These are phyloP conservation scores for Epichloe coenophiala DNA, from an alignment of 2,329 filamentous ascomycete species.

Conservation along the genomic window DNA sequence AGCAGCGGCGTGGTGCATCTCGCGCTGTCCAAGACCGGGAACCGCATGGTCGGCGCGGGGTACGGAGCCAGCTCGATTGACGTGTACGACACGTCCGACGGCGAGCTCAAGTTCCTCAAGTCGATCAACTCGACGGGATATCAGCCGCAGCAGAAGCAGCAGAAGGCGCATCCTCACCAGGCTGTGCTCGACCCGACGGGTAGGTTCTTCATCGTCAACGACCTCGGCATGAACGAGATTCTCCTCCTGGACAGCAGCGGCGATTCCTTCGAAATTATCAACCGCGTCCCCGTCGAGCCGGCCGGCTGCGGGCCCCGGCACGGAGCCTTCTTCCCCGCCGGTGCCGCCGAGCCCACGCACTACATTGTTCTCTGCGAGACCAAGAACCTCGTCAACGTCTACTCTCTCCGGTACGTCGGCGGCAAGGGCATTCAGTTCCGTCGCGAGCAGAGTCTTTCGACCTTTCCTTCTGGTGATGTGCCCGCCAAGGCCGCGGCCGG, in stretches of 20 bases:
- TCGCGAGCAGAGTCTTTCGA: constrained; percentile 24
- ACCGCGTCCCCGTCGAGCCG: constrained; percentile 18
- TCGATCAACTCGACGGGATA: constrained; percentile 17
- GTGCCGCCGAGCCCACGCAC: constrained; percentile 23
- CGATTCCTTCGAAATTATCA: constrained; percentile 25
- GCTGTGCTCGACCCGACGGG: constrained; percentile 33
- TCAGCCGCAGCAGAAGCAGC: constrained; percentile 13
- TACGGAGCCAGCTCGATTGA: constrained; percentile 30
- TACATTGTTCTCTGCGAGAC: constrained; percentile 35
- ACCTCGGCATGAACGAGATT: constrained; percentile 36
- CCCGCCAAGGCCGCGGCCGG: constrained; percentile 29
- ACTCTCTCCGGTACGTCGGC: constrained; percentile 24
- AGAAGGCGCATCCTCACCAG: constrained; percentile 31
- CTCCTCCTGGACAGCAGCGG: constrained; percentile 30
- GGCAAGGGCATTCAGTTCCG: constrained; percentile 22
- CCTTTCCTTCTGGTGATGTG: constrained; percentile 21
- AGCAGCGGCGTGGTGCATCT: constrained; percentile 33
- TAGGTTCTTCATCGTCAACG: constrained; percentile 33
- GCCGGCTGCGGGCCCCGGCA: constrained; percentile 36
- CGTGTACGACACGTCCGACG: constrained; percentile 29
- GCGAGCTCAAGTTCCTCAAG: constrained; percentile 25
- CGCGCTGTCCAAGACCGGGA: constrained; percentile 30
- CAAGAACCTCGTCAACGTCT: constrained; percentile 30
- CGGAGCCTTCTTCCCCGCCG: constrained; percentile 31
- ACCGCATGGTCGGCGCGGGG: constrained; percentile 30